Evolutionary conservation across 805 yeast genomes (phyloP).

Genomic region (Candida tibetensis): DNA sequence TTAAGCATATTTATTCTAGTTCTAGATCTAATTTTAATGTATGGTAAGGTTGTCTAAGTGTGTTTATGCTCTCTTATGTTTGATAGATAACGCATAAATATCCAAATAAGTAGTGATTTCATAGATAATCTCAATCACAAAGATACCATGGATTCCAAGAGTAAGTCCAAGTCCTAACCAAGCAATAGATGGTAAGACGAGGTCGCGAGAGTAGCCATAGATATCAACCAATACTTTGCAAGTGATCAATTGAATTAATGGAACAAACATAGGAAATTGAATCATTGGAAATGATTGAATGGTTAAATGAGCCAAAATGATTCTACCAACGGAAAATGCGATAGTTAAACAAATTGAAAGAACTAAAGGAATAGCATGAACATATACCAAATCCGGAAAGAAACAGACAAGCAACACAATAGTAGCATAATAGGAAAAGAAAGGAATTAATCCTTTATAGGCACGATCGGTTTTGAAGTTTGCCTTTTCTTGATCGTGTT

Average conservation of each 20-base stretch:
- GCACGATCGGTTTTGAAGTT: conserved; percentile 41
- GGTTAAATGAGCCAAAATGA: conserved; percentile 84
- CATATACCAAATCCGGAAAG: conserved; percentile 50
- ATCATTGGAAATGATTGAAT: conserved; percentile 70
- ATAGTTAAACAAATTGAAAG: conserved; percentile 70
- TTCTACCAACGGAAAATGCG: conserved; percentile 89
- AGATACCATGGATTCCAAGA: conserved; percentile 64
- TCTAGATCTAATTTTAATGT: too few relatives aligned
- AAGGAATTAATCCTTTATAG: conserved; percentile 62
- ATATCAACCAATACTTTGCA: conserved; percentile 33
- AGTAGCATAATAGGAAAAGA: conserved; percentile 50
- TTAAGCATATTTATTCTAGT: too few relatives aligned
- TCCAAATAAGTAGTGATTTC: conserved; percentile 79
- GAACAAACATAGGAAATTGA: conserved; percentile 69
- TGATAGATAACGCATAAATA: conserved; percentile 80
- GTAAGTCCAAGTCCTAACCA: conserved; percentile 70
- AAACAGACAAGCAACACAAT: conserved; percentile 47
- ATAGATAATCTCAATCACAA: conserved; percentile 73
- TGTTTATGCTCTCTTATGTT: conserved; percentile 58
- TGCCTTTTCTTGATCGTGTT: conserved; percentile 19
- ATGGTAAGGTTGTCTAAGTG: too few relatives aligned
- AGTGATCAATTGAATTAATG: conserved; percentile 47
- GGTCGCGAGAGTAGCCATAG: conserved; percentile 38
- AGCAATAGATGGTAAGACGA: conserved; percentile 49
- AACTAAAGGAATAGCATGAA: conserved; percentile 53